phyloP scores from a whole-genome alignment of 148 eudicot species.

The Rhododendron kiyosumense region DNA sequence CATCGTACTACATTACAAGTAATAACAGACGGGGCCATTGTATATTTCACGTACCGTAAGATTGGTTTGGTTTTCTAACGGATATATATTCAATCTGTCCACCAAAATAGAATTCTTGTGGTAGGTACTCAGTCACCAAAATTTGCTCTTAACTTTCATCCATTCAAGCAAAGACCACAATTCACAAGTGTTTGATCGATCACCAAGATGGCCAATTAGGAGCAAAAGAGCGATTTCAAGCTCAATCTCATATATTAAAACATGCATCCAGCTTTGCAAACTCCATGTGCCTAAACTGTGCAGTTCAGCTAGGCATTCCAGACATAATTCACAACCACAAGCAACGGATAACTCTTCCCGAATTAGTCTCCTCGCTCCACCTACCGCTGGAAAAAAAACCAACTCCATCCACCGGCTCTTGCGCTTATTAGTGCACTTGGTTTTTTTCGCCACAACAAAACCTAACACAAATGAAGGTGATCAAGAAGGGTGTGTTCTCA shows the following conservation, averaged over 20 bases:
- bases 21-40: no score
- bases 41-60: background rate
- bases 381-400: background rate
- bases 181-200: background rate
- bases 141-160: no score
- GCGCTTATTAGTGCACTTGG: background rate
- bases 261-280: background rate
- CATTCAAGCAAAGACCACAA: no score
- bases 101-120: no score
- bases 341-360: conserved; percentile 1
- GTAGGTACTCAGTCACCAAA: no score
- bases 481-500: conserved; percentile 5
- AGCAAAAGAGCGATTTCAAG: background rate
- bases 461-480: background rate
- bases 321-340: conserved; percentile 7
- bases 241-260: conserved; percentile 8
- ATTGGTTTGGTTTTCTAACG: background rate
- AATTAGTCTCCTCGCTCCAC: background rate
- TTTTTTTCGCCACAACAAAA: background rate
- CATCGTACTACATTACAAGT: no score
- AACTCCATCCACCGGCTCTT: background rate
- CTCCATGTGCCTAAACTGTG: background rate
- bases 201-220: background rate
- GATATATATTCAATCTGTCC: background rate
- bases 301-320: conserved; percentile 4